Evolutionary conservation across 1,284 basidiomycete species (phyloP).

Genomic region (Porphyrellus sp.): DNA sequence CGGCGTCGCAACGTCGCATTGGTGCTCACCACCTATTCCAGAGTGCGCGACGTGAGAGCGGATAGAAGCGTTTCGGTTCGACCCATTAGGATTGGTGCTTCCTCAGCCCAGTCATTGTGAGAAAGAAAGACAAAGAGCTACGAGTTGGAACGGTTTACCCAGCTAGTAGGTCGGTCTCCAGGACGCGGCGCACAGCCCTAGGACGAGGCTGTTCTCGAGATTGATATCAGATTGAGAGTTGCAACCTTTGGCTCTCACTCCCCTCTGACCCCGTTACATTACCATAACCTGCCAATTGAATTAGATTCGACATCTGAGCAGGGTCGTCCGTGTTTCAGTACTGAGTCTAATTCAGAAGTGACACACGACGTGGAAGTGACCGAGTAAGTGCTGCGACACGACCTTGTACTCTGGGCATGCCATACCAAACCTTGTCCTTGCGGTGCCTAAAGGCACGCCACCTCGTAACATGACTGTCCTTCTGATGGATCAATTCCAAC

Average conservation of each 20-base stretch:
- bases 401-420: constrained; percentile 1
- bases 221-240: constrained; percentile 22
- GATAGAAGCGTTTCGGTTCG: constrained; percentile 11
- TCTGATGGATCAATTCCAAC: constrained; percentile 21
- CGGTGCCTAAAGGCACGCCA: constrained; percentile 28
- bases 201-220: constrained; percentile 11
- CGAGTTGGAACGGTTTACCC: constrained; percentile 5
- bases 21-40: neutral
- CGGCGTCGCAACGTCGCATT: neutral
- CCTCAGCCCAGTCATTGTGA: neutral
- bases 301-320: constrained; percentile 14
- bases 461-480: constrained; percentile 15
- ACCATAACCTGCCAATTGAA: constrained; percentile 15
- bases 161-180: constrained; percentile 9
- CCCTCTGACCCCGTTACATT: constrained; percentile 15
- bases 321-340: constrained; percentile 15
- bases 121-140: constrained; percentile 3
- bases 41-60: constrained; percentile 7
- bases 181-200: constrained; percentile 20
- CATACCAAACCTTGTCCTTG: constrained; percentile 32
- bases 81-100: neutral
- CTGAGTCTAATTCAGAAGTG: constrained; percentile 2
- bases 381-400: neutral
- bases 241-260: constrained; percentile 9
- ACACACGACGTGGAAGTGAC: constrained; percentile 10